Conservation (phyloP, 331 rosid genomes). For the Quercus lobata region DNA sequence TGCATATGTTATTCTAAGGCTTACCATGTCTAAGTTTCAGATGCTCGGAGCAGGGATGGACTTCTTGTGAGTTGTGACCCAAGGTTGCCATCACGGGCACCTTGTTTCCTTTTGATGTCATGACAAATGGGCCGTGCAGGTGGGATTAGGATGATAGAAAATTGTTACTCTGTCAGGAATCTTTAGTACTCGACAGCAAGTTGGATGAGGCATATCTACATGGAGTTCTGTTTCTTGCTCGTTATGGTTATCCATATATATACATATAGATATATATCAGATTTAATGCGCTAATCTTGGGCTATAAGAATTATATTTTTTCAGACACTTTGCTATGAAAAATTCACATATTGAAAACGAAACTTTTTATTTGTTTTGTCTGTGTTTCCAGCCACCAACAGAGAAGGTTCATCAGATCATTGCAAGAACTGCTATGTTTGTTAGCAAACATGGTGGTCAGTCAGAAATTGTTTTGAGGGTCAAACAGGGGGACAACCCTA, state of each 20-base stretch:
- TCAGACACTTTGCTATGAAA: constrained; percentile 23
- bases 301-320: constrained; percentile 22
- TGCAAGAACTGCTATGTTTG: constrained; percentile 75
- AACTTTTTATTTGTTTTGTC: constrained; percentile 13
- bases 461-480: constrained; percentile 88
- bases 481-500: constrained; percentile 88
- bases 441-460: constrained; percentile 74
- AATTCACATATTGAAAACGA: constrained; percentile 28
- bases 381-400: constrained; percentile 62
- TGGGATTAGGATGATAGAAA: constrained; percentile 86
- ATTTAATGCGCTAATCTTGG: constrained; percentile 28
- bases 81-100: constrained; percentile 73
- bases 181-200: constrained; percentile 46
- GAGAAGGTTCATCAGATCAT: constrained; percentile 87
- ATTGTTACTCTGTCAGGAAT: constrained; percentile 33
- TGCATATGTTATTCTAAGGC: constrained; percentile 93
- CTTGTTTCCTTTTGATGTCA: constrained; percentile 69
- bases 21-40: constrained; percentile 98
- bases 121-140: constrained; percentile 76
- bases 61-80: constrained; percentile 74
- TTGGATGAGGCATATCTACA: constrained; percentile 50
- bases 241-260: constrained; percentile 48
- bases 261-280: constrained; percentile 41
- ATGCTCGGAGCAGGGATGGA: constrained; percentile 78
- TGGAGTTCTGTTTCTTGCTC: constrained; percentile 66